Evolutionary conservation across 106 monocot genomes (phyloP).

Genomic region (Dioscorea alata): DNA sequence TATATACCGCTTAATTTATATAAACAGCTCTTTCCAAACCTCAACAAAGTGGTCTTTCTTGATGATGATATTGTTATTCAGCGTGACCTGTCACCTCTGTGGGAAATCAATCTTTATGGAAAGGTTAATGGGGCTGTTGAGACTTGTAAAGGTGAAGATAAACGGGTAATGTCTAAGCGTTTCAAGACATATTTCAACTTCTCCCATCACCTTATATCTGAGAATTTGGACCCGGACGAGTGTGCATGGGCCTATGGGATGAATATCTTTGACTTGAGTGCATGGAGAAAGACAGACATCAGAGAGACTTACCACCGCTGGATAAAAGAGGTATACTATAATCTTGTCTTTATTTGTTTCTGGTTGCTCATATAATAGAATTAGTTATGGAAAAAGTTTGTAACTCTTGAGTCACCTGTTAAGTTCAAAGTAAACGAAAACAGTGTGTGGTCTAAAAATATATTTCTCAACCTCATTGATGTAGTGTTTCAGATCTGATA

Average conservation of each 20-base stretch:
- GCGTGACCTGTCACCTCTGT: constrained; percentile 65
- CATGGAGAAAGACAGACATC: constrained; percentile 82
- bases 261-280: constrained; percentile 80
- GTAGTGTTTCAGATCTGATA: too few relatives aligned
- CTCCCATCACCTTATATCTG: constrained; percentile 69
- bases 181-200: constrained; percentile 92
- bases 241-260: constrained; percentile 96
- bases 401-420: too few relatives aligned
- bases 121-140: constrained; percentile 91
- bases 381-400: too few relatives aligned
- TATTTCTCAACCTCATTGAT: too few relatives aligned
- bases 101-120: constrained; percentile 68
- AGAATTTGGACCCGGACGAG: constrained; percentile 75
- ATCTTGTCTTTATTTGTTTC: background rate
- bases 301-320: constrained; percentile 78
- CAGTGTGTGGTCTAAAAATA: too few relatives aligned
- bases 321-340: constrained; percentile 70
- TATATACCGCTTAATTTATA: background rate
- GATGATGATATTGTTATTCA: constrained; percentile 95
- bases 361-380: background rate
- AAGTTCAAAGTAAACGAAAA: too few relatives aligned
- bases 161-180: constrained; percentile 87
- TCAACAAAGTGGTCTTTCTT: constrained; percentile 88
- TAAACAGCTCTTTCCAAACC: constrained; percentile 79
- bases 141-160: constrained; percentile 81